Base-by-base conservation (phyloP, 2,329 filamentous ascomycete species). In the Dothideomycetidae sp. region DNA sequence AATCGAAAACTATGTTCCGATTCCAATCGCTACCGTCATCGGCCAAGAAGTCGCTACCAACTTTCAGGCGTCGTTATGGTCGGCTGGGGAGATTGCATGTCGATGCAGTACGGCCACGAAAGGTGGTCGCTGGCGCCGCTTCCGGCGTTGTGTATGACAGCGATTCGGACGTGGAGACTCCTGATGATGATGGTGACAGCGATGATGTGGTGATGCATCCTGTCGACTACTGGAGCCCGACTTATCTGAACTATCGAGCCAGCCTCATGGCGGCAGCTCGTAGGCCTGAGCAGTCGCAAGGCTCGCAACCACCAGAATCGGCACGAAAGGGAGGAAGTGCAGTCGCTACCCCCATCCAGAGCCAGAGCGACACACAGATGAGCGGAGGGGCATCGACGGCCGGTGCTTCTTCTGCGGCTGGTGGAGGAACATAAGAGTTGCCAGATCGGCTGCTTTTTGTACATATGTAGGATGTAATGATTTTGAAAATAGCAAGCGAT, bases 71-170 rank as follows among this genome's bases (percentile, higher is more conserved):
- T 45, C 78, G 90, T 42, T 75, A 85, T 39, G 88, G 88, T 37
- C 79, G 88, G 48, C 70, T 86, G 44, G 84, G 85, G 45, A 76
- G 88, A 28, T 58, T 93, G 47, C 84, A 85, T 71, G 83, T 96
- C 47, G 90, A 96, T 59, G 78, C 49, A 41, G 46, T 51, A 19
- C 51, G 50, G 34, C 44, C 48, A 10, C 43, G 46, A 39, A 43
- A 45, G 11, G 48, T 49, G 13, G 41, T 49, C 10, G 41, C 36
- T 4, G 29, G 17, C 11, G 29, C 52, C 28, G 44, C 44, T 26
- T 46, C 44, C 18, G 53, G 51, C 18, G 55, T 58, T 12, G 51
- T 58, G 43, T 93, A 81, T 71, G 92, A 85, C 60, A 93, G 83
- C 60, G 83, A 92, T 52, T 32, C 29, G 16, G 36, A 38, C 19